phyloP scores from a whole-genome alignment of 768 basidiomycete species.

The Kwoniella botswanensis region DNA sequence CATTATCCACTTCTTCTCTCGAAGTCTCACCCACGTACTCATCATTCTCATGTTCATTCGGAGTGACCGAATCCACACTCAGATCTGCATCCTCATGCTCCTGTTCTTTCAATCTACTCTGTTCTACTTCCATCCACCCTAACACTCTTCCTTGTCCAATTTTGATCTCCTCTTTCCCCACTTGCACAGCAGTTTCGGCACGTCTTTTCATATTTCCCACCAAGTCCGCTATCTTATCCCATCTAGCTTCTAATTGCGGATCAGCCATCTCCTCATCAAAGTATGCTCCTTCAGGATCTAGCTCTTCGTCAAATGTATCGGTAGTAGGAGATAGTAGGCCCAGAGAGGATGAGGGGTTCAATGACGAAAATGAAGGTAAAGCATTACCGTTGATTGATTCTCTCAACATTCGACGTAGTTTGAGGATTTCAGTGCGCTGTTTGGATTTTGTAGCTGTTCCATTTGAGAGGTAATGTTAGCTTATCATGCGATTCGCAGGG shows the following conservation, averaged over 20 bases:
- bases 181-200: conserved; percentile 35
- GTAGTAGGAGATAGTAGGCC: conserved; percentile 20
- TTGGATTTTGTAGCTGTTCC: conserved; percentile 43
- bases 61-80: conserved; percentile 6
- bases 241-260: conserved; percentile 40
- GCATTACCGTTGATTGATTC: conserved; percentile 34
- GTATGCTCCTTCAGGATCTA: conserved; percentile 11
- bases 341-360: conserved; percentile 6
- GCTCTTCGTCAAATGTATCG: conserved; percentile 11
- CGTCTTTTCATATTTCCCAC: conserved; percentile 34
- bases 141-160: conserved; percentile 17
- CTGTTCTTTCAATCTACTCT: conserved; percentile 8
- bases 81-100: conserved; percentile 9
- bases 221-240: conserved; percentile 39
- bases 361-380: conserved; percentile 1
- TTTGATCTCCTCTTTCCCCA: conserved; percentile 26
- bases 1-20: conserved; percentile 15
- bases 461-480: not conserved
- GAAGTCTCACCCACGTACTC: conserved; percentile 17
- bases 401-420: conserved; percentile 40
- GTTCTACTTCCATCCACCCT: conserved; percentile 34
- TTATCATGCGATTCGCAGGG: no score
- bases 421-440: conserved; percentile 49
- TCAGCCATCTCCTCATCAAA: conserved; percentile 36
- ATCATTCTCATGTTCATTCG: not conserved